phyloP scores from a whole-genome alignment of 2,329 filamentous ascomycete genomes.

The Cylindrodendrum hubeiense region DNA sequence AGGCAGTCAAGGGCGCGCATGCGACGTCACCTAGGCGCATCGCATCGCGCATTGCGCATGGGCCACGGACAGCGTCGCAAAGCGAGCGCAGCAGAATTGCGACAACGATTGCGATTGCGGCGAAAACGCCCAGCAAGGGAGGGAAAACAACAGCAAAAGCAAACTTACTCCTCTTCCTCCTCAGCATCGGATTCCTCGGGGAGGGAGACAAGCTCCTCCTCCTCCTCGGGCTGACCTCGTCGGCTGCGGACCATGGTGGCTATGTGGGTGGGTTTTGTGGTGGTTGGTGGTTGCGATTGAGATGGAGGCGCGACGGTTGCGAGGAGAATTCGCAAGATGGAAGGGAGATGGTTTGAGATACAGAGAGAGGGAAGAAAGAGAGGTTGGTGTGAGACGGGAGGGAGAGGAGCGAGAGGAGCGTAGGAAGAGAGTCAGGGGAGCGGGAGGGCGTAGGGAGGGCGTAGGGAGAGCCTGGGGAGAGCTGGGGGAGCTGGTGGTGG shows the following conservation, averaged over 20 bases:
- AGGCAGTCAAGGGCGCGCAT: constrained; percentile 19
- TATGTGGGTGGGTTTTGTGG: neutral
- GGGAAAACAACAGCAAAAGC: constrained; percentile 9
- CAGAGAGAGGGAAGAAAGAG: constrained; percentile 7
- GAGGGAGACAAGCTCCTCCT: constrained; percentile 67
- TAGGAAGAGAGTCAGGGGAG: constrained; percentile 6
- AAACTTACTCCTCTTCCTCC: constrained; percentile 67
- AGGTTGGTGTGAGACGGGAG: neutral
- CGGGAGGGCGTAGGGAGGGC: constrained; percentile 5
- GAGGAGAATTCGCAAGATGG: constrained; percentile 3
- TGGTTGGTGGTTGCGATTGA: neutral
- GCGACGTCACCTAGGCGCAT: constrained; percentile 35
- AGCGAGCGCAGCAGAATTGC: constrained; percentile 21
- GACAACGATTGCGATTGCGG: constrained; percentile 28
- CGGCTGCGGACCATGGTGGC: constrained; percentile 23
- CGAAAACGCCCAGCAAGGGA: neutral
- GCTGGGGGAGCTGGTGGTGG: constrained; percentile 4
- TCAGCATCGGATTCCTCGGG: constrained; percentile 64
- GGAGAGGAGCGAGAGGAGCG: constrained; percentile 1
- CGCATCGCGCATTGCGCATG: constrained; percentile 21
- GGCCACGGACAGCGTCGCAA: constrained; percentile 35
- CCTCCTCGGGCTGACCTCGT: constrained; percentile 48
- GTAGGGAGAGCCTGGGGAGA: constrained; percentile 8
- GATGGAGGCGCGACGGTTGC: constrained; percentile 2
- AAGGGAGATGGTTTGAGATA: constrained; percentile 1